A percentile compares a stretch with the other conserved stretches of the same genome.
These are phyloP conservation scores for Phytophthora chlamydospora DNA, from an alignment of 352 stramenopile species.

Conservation along the genomic window DNA sequence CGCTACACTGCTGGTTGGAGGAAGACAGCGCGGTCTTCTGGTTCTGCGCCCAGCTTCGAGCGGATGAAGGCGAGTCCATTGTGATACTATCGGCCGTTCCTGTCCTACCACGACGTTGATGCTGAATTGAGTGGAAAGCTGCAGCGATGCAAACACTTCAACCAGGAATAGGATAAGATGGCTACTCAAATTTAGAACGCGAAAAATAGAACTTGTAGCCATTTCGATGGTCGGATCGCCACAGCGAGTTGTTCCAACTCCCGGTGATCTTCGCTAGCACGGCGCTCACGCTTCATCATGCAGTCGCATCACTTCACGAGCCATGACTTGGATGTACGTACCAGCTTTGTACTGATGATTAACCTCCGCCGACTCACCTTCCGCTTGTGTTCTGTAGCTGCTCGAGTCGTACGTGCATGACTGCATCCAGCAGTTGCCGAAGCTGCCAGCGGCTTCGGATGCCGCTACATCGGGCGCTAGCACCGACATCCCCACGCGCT, in stretches of 20 bases:
- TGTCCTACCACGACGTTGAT: slow-evolving; percentile 5
- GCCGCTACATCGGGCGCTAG: slow-evolving; percentile 9
- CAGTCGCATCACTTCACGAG: slow-evolving; percentile 49
- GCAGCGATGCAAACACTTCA: slow-evolving; percentile 13
- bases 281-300: slow-evolving; percentile 12
- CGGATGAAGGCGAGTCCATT: slow-evolving; percentile 12
- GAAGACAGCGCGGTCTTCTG: not conserved
- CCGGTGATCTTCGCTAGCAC: not conserved
- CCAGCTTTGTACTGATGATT: not conserved
- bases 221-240: slow-evolving; percentile 15
- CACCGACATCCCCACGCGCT: slow-evolving; percentile 45
- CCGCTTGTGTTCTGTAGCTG: slow-evolving; percentile 20
- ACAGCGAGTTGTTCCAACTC: not conserved
- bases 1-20: slow-evolving; percentile 28
- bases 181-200: slow-evolving; percentile 32
- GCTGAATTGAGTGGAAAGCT: slow-evolving; percentile 1
- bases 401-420: slow-evolving; percentile 68
- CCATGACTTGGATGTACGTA: slow-evolving; percentile 52
- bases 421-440: slow-evolving; percentile 55
- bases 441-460: slow-evolving; percentile 30
- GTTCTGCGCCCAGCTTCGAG: slow-evolving; percentile 7
- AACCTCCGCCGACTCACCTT: not conserved
- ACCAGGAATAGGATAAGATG: slow-evolving; percentile 21
- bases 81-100: not conserved
- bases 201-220: slow-evolving; percentile 31